Conservation (phyloP, 1,284 basidiomycete genomes). For the Apiotrichum montevideense region DNA sequence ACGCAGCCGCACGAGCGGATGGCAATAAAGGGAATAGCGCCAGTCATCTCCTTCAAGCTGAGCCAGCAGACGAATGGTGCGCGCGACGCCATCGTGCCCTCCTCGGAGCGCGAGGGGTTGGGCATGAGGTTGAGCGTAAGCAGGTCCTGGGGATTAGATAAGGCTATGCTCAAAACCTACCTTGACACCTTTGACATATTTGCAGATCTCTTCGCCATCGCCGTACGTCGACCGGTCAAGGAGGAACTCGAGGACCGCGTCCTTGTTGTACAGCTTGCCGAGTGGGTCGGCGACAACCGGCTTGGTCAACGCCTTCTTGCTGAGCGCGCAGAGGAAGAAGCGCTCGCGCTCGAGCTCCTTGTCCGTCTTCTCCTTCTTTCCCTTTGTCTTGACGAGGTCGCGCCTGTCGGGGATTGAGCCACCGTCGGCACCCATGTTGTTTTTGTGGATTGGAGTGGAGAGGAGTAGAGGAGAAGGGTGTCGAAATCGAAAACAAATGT, state of each 20-base stretch:
- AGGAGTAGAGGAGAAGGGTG: slow-evolving; percentile 4
- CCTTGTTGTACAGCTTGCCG: slow-evolving; percentile 91
- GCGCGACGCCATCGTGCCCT: slow-evolving; percentile 46
- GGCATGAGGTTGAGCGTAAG: slow-evolving; percentile 70
- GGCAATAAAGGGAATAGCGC: slow-evolving; percentile 78
- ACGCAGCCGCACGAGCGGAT: slow-evolving; percentile 79
- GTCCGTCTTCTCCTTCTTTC: slow-evolving; percentile 60
- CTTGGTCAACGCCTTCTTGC: slow-evolving; percentile 77
- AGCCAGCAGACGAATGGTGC: slow-evolving; percentile 80
- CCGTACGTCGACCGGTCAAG: slow-evolving; percentile 69
- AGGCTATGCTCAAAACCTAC: slow-evolving; percentile 48
- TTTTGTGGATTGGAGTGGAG: not conserved
- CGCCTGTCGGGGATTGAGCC: slow-evolving; percentile 47
- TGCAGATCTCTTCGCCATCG: slow-evolving; percentile 75
- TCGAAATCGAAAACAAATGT: no score
- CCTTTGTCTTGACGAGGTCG: slow-evolving; percentile 46
- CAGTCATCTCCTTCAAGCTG: slow-evolving; percentile 87
- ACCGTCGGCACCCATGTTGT: slow-evolving; percentile 44
- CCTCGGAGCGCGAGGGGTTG: slow-evolving; percentile 53
- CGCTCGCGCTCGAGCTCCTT: slow-evolving; percentile 75
- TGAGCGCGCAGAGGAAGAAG: slow-evolving; percentile 86
- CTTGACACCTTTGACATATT: slow-evolving; percentile 80
- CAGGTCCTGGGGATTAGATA: slow-evolving; percentile 61
- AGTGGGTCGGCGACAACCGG: slow-evolving; percentile 82
- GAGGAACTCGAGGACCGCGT: slow-evolving; percentile 78